Evolutionary conservation across 495 filamentous ascomycete genomes (phyloP), one percentile per base, ranked within the genome.

Genomic region (Chaetomium tenue): DNA sequence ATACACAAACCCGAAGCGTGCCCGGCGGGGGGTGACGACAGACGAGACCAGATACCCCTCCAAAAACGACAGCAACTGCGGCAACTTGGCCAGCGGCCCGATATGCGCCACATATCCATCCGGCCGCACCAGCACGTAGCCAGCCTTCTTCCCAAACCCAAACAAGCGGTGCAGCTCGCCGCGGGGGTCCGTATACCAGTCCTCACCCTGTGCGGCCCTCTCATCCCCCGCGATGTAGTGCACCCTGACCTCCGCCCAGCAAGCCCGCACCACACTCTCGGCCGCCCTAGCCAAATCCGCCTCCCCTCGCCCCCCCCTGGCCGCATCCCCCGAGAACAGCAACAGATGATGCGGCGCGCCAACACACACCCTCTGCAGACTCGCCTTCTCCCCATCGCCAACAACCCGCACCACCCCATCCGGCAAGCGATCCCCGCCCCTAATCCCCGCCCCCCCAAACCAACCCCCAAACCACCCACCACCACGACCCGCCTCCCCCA

Each of bases 101-200:
- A 81, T 74, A 54, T 77, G 74, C 5, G 70, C 73, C 12, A 79
- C 62, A 60, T 81, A 75, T 5, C 70, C 64, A 59, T 82, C 79
- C 0, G 79, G 79, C 9, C 78, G 70, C 30, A 80, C 73, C 12
- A 78, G 67, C 28, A 77, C 68, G 63, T 75, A 80, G 0, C 73
- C 71, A 0, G 75, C 64, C 50, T 63, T 52, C 5, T 20, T 63
- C 5, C 66, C 64, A 57, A 76, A 75, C 3, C 79, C 78, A 42
- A 77, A 80, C 12, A 66, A 60, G 6, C 54, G 7, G 63, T 79
- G 75, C 12, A 77, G n/a, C 16, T 30, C 60, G 15, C 71, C 76
- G 6, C 65, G 73, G 12, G 54, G 22, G 51, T 81, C 78, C 8
- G 54, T 28, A 60, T 75, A 66, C 55, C 66, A 52, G 46, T 57